phyloP scores from a whole-genome alignment of 2,329 filamentous ascomycete genomes.

The Xylaria arbuscula region DNA sequence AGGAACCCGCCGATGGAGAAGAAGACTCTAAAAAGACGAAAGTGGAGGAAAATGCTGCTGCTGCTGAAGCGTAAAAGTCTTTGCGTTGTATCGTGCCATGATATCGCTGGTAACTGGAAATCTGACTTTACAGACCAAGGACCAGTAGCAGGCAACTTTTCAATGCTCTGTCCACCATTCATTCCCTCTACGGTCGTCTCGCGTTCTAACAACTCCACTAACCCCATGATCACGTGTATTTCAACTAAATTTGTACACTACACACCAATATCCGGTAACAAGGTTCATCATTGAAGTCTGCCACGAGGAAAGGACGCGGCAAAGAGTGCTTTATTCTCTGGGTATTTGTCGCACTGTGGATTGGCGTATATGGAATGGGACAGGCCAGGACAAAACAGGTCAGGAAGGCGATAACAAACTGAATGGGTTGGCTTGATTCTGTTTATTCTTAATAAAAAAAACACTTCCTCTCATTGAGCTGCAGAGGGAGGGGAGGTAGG shows the following conservation, averaged over 20 bases:
- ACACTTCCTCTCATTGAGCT: background rate
- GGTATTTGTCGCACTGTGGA: conserved; percentile 1
- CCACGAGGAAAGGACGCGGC: background rate
- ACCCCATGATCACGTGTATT: background rate
- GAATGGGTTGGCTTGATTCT: background rate
- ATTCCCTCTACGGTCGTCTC: background rate
- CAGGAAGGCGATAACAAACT: background rate
- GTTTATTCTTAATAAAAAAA: background rate
- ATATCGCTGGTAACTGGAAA: background rate
- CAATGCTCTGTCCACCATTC: background rate
- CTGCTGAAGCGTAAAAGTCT: conserved; percentile 1
- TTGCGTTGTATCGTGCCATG: background rate
- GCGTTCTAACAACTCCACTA: background rate
- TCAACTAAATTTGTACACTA: conserved; percentile 8
- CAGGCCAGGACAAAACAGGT: background rate
- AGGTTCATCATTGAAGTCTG: background rate
- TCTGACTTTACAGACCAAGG: too few relatives aligned
- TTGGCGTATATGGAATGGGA: conserved; percentile 15
- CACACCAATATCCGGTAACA: background rate
- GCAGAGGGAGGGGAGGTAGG: background rate
- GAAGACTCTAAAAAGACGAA: conserved; percentile 32
- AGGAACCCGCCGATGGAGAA: conserved; percentile 33
- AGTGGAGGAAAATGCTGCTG: conserved; percentile 15
- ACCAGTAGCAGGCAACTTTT: too few relatives aligned
- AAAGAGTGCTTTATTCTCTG: background rate